These are phyloP conservation scores for Stagonosporopsis rhizophila DNA, from an alignment of 2,329 filamentous ascomycete genomes.

Conservation along the genomic window DNA sequence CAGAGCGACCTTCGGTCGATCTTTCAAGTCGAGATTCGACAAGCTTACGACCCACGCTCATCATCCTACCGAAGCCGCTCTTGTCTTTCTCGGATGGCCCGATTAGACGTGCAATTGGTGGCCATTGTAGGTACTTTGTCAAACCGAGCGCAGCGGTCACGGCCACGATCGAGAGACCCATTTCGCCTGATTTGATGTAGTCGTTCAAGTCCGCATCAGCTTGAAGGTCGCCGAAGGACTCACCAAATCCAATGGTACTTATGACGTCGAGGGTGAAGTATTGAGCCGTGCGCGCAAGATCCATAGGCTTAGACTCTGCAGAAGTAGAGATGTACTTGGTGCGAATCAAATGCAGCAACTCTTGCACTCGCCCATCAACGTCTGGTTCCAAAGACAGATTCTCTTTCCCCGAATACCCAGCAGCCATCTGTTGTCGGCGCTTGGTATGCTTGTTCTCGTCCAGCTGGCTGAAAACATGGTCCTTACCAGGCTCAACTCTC, in stretches of 20 bases:
- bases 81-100: conserved; percentile 43
- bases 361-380: conserved; percentile 55
- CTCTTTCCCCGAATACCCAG: conserved; percentile 61
- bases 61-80: conserved; percentile 33
- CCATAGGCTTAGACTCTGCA: conserved; percentile 40
- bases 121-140: conserved; percentile 24
- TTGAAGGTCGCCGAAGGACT: conserved; percentile 58
- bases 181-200: conserved; percentile 53
- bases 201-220: conserved; percentile 56
- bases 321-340: conserved; percentile 49
- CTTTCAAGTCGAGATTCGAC: conserved; percentile 34
- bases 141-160: conserved; percentile 21
- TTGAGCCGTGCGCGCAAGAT: conserved; percentile 56
- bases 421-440: conserved; percentile 55
- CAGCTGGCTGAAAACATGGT: conserved; percentile 60
- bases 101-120: conserved; percentile 28
- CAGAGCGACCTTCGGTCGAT: conserved; percentile 53
- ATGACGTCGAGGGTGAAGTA: conserved; percentile 64
- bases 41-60: conserved; percentile 25
- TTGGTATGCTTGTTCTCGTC: conserved; percentile 56
- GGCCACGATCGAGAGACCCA: conserved; percentile 20
- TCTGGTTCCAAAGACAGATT: conserved; percentile 58
- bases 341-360: conserved; percentile 57
- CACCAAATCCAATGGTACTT: conserved; percentile 59
- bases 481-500: conserved; percentile 58